Evolutionary conservation across 495 filamentous ascomycete species (phyloP), one percentile per base, ranked within the genome.

Genomic region (Neurospora discreta): DNA sequence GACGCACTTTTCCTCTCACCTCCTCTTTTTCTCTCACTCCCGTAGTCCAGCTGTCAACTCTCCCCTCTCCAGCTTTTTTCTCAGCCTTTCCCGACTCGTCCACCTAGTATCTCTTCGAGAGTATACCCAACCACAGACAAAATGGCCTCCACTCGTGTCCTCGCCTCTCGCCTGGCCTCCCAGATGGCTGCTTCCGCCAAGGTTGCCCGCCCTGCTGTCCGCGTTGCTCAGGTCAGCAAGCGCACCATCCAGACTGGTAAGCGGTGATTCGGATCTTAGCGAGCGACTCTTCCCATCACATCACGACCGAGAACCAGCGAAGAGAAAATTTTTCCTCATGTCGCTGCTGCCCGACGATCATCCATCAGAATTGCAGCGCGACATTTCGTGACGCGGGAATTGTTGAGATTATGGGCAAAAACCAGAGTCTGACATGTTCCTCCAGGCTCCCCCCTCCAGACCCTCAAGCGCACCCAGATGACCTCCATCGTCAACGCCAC

Each of bases 81-180:
- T 75, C 78, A 75, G 80, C 78, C 80, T 79, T 81, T 65, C 52
- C 52, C 52, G 52, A 65, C 52, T 65, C 52, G 52, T 65, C 52
- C 52, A 65, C 26, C 52, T 65, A 65, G 52, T 65, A 65, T 65
- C 52, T 65, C 52, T 65, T 65, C 52, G 52, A 65, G 52, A 65
- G 52, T 33, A 60, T 60, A 65, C 52, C 52, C 52, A 65, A 65
- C 52, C 52, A 65, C 33, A 81, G 80, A 86, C 85, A 89, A 86
- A 90, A 92, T 92, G 90, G 87, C 90, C 85, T 85, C 87, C 82
- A 84, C 88, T 82, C 89, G 89, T 84, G 86, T 91, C 80, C 89
- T 92, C 80, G 87, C 88, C 77, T 87, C 88, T 75, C 87, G 88
- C 76, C 84, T 87, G 77, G 84, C 87, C 75, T 84, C 90, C 82